Base-by-base conservation (phyloP, 2,329 filamentous ascomycete species). In the Didymella exigua region DNA sequence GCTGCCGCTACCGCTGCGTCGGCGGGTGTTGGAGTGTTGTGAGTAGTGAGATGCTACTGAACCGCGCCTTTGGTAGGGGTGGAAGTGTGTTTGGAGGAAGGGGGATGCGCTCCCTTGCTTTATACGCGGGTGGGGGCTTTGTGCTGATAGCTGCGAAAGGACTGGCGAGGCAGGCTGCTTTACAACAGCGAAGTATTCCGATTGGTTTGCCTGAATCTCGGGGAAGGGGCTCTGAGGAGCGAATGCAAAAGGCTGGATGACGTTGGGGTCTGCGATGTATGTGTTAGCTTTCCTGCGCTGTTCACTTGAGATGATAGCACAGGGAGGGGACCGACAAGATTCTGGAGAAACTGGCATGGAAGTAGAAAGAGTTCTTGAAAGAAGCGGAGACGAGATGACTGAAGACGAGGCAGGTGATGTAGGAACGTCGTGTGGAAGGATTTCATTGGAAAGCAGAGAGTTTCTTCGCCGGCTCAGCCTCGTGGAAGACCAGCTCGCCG, bases 21-120 rank as follows among this genome's bases (percentile, higher is more conserved):
- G 83, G 74, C 84, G 87, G 61, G 84, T 77, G 65, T 81, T 82
- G 0, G 86, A 85, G 47, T 76, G 84, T 46, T 81, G 84, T 1
- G 90, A 91, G 59, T 86, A 86, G 58, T 86, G 86, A 14, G 90
- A 93, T 19, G 84, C 84, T 58, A 89, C 81, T 43, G 90, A 93
- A 49, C 84, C 85, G 45, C 88, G 82, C 37, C 89, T 82, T 52
- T 83, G 74, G 72, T 86, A 87, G 36, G 81, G 81, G 61, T 84
- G 80, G 66, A 81, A 86, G 59, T 76, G 77, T 60, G 77, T 80
- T 59, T 83, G 83, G 56, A 88, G 80, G 67, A 86, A 88, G 3
- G 89, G 89, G n/a, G 89, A 90, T 13, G 84, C 81, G 69, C 83
- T 86, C 58, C 81, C 82, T 29, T 61, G 80, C 65, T 85, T 78